Conservation (phyloP, 306 rosid genomes). For the Quillaja saponaria region DNA sequence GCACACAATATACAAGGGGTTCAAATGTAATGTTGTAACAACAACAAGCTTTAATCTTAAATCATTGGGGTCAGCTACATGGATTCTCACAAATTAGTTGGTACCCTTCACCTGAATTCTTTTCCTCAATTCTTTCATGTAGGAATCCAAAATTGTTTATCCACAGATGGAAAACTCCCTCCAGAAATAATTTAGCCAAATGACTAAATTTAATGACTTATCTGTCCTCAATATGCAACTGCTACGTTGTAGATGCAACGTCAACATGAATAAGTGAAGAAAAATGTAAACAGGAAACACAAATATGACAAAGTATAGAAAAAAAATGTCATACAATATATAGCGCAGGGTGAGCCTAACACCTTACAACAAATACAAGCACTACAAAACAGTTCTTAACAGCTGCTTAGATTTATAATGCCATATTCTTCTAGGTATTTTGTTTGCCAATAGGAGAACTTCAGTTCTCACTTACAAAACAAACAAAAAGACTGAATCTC, state of each 20-base stretch:
- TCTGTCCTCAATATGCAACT: no score
- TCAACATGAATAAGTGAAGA: neutral
- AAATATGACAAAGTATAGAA: neutral
- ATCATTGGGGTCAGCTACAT: no score
- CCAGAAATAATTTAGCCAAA: no score
- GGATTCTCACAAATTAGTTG: no score
- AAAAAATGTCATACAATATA: neutral
- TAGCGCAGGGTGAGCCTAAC: constrained; percentile 13
- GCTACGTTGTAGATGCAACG: neutral
- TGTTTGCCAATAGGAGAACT: constrained; percentile 47
- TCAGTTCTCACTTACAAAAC: constrained; percentile 46
- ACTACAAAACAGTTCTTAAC: constrained; percentile 24
- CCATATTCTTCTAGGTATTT: constrained; percentile 7
- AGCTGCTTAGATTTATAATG: constrained; percentile 20
- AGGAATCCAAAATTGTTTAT: no score
- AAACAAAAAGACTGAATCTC: constrained; percentile 30
- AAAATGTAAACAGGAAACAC: neutral
- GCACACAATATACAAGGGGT: no score
- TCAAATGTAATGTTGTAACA: no score
- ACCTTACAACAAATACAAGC: constrained; percentile 33
- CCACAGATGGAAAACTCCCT: no score
- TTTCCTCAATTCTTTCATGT: no score
- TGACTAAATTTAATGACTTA: no score
- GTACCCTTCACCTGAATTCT: no score
- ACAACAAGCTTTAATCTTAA: no score